Percentiles rank a stretch among this genome's conserved stretches.
These are phyloP conservation scores for Dimocarpus longan DNA, from an alignment of 345 rosid genomes.

Conservation along the genomic window DNA sequence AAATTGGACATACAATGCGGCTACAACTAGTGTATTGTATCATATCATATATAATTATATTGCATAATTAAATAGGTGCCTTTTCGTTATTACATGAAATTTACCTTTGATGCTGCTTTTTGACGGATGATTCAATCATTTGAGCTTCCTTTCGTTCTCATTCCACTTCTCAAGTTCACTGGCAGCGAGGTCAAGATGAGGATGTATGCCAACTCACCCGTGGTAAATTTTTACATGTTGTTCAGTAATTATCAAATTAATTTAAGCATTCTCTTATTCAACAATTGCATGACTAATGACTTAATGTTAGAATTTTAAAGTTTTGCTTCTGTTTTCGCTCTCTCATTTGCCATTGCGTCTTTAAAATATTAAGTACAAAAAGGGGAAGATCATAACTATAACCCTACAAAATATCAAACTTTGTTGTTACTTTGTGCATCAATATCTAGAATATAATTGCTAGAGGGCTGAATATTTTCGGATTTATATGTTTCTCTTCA, in stretches of 20 bases:
- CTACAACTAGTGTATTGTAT: not conserved
- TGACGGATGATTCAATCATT: conserved; percentile 90
- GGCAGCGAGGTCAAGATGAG: conserved; percentile 93
- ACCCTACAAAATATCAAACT: not conserved
- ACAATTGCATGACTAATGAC: not conserved
- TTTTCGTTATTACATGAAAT: not conserved
- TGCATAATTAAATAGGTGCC: not conserved
- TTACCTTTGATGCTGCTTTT: conserved; percentile 3
- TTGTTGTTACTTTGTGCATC: not conserved
- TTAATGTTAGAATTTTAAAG: too few relatives aligned
- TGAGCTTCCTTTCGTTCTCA: conserved; percentile 89
- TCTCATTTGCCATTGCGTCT: not conserved
- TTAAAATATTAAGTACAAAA: not conserved
- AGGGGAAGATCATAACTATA: not conserved
- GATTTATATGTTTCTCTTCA: not conserved
- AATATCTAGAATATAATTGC: not conserved
- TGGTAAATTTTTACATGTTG: conserved; percentile 39
- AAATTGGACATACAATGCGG: not conserved
- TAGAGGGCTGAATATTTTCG: not conserved
- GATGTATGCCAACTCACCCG: conserved; percentile 50
- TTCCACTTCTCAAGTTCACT: conserved; percentile 95
- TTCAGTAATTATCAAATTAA: not conserved
- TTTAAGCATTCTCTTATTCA: too few relatives aligned
- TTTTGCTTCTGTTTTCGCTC: not conserved
- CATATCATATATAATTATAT: not conserved